These are phyloP conservation scores for Hypoxylon sp. DNA, from an alignment of 2,329 filamentous ascomycete genomes.

Conservation along the genomic window DNA sequence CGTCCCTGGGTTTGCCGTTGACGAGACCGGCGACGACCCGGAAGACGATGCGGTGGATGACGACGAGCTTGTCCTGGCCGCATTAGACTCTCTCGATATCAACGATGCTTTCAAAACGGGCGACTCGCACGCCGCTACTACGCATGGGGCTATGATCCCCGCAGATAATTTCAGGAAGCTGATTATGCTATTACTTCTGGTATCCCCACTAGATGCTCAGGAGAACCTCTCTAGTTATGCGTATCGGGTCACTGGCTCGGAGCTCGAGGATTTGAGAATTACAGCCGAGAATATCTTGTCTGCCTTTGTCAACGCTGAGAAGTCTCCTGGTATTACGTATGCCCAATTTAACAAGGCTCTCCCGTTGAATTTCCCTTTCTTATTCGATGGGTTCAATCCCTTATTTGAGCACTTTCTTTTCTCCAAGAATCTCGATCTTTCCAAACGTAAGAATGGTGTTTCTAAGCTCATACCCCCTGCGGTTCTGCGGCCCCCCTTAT, in stretches of 20 bases:
- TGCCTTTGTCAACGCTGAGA: conserved; percentile 76
- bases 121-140: conserved; percentile 60
- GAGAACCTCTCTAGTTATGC: conserved; percentile 75
- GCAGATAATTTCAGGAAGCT: conserved; percentile 80
- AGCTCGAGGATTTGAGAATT: conserved; percentile 70
- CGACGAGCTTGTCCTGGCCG: conserved; percentile 76
- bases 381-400: conserved; percentile 77
- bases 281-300: conserved; percentile 76
- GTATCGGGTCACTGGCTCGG: conserved; percentile 67
- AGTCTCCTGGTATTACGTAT: conserved; percentile 73
- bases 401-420: conserved; percentile 84
- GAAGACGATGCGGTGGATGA: conserved; percentile 64
- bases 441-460: conserved; percentile 62
- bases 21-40: conserved; percentile 60
- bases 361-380: conserved; percentile 72
- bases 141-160: conserved; percentile 78
- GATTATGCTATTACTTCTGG: conserved; percentile 77
- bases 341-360: conserved; percentile 72
- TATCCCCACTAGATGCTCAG: conserved; percentile 75
- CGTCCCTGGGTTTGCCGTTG: conserved; percentile 62
- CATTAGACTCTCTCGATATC: conserved; percentile 77
- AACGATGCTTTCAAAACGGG: conserved; percentile 71
- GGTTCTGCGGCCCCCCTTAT: conserved; percentile 58
- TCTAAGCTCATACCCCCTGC: conserved; percentile 33
- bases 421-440: conserved; percentile 78